These are phyloP conservation scores for Trametes elegans DNA, from an alignment of 768 basidiomycete species.

Conservation along the genomic window DNA sequence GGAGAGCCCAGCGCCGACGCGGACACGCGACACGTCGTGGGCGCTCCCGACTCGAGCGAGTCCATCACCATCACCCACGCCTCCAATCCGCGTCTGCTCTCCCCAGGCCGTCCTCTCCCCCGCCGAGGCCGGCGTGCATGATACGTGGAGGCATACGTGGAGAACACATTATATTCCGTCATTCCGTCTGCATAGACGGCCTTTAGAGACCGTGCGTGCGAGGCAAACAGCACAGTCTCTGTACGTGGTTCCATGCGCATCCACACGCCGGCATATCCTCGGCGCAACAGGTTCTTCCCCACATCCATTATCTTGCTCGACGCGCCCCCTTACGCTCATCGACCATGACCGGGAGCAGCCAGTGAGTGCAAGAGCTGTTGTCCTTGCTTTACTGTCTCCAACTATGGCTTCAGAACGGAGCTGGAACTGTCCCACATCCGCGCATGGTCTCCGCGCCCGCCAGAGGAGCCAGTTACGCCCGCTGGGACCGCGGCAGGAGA, in stretches of 20 bases:
- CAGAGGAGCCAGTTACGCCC: background rate
- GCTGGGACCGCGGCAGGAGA: background rate
- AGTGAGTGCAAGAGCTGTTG: background rate
- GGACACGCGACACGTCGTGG: constrained; percentile 24
- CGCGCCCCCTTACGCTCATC: background rate
- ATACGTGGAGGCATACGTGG: constrained; percentile 10
- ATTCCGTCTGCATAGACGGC: background rate
- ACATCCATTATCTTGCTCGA: background rate
- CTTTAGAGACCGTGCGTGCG: background rate
- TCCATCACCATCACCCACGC: constrained; percentile 1
- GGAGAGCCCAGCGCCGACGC: constrained; percentile 10
- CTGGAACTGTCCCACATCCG: constrained; percentile 13
- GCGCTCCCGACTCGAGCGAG: constrained; percentile 8
- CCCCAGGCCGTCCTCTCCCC: no score
- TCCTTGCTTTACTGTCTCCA: background rate
- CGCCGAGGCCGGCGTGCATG: background rate
- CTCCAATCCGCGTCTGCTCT: background rate
- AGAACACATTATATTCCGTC: background rate
- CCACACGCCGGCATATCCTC: background rate
- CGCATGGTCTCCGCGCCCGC: constrained; percentile 15
- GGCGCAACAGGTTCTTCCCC: background rate
- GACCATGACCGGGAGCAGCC: background rate
- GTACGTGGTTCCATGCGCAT: background rate
- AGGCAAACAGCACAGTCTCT: background rate
- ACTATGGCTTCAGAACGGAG: background rate